Conservation (phyloP, 306 rosid genomes). For the Castanea crenata region DNA sequence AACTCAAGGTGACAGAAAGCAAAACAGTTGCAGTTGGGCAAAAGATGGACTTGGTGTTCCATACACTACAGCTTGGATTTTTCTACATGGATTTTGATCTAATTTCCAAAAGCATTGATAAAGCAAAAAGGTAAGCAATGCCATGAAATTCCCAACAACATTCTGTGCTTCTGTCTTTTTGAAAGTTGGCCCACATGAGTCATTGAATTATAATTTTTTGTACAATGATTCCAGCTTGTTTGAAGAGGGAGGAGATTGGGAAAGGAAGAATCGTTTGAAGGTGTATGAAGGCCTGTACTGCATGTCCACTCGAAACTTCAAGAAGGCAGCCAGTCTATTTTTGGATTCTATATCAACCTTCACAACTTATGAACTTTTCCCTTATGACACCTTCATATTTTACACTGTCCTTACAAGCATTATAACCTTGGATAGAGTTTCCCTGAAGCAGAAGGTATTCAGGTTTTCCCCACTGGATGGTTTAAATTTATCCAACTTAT, state of each 20-base stretch:
- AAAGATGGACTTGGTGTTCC: conserved; percentile 94
- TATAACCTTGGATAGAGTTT: conserved; percentile 92
- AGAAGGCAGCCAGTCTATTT: conserved; percentile 82
- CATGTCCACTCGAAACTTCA: conserved; percentile 90
- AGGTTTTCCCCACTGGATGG: neutral
- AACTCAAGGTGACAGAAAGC: conserved; percentile 86
- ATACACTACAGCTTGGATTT: conserved; percentile 88
- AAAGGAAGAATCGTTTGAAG: conserved; percentile 92
- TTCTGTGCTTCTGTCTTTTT: conserved; percentile 3
- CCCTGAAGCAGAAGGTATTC: conserved; percentile 84
- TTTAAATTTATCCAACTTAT: conserved; percentile 1
- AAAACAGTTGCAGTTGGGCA: conserved; percentile 98
- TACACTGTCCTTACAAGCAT: conserved; percentile 95
- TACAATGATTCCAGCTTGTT: conserved; percentile 61
- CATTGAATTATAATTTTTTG: conserved; percentile 30
- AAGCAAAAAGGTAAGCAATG: conserved; percentile 70
- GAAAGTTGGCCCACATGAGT: conserved; percentile 4
- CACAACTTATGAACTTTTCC: conserved; percentile 86
- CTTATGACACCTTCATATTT: conserved; percentile 87
- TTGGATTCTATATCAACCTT: conserved; percentile 95
- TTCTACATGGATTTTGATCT: conserved; percentile 97
- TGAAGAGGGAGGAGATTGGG: conserved; percentile 99
- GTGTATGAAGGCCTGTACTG: conserved; percentile 92
- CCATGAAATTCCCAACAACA: neutral
- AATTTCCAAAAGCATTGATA: conserved; percentile 91